A percentile compares a stretch with the other conserved stretches of the same genome.
phyloP scores from a whole-genome alignment of 805 yeast species.

The Zygosaccharomyces kombuchaensis region DNA sequence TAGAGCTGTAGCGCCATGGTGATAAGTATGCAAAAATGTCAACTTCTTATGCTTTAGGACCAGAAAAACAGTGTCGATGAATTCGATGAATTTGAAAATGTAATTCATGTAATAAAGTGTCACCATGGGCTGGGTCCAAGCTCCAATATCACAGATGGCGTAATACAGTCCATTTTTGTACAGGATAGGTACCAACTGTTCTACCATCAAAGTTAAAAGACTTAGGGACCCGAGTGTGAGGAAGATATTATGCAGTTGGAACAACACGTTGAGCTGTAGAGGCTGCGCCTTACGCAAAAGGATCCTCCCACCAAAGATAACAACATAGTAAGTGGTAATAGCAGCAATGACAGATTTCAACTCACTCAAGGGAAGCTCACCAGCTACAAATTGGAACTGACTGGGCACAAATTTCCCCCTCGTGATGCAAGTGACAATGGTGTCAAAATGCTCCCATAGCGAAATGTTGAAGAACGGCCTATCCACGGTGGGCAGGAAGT shows the following conservation, averaged over 20 bases:
- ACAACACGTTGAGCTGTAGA: constrained; percentile 66
- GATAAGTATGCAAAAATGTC: constrained; percentile 91
- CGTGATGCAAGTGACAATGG: constrained; percentile 18
- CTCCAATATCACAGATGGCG: constrained; percentile 70
- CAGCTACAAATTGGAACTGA: constrained; percentile 62
- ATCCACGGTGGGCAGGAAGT: constrained; percentile 29
- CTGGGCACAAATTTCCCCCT: constrained; percentile 30
- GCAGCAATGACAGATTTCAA: constrained; percentile 53
- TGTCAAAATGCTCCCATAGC: constrained; percentile 32
- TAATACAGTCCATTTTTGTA: constrained; percentile 71
- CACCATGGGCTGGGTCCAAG: constrained; percentile 83
- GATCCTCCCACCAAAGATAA: constrained; percentile 82
- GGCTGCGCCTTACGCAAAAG: constrained; percentile 57
- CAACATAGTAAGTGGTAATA: constrained; percentile 66
- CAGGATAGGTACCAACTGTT: constrained; percentile 81
- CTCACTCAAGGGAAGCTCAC: constrained; percentile 63
- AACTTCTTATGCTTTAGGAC: constrained; percentile 89
- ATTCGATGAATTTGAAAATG: constrained; percentile 82
- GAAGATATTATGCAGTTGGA: constrained; percentile 79
- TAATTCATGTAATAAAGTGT: constrained; percentile 87
- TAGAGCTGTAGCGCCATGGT: constrained; percentile 96
- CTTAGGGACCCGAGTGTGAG: constrained; percentile 65
- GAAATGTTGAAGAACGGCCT: constrained; percentile 36
- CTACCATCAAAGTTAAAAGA: constrained; percentile 66
- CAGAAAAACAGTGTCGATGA: constrained; percentile 85